Base-by-base conservation (phyloP, 2,329 filamentous ascomycete genomes). In the Acrocalymma vagum region DNA sequence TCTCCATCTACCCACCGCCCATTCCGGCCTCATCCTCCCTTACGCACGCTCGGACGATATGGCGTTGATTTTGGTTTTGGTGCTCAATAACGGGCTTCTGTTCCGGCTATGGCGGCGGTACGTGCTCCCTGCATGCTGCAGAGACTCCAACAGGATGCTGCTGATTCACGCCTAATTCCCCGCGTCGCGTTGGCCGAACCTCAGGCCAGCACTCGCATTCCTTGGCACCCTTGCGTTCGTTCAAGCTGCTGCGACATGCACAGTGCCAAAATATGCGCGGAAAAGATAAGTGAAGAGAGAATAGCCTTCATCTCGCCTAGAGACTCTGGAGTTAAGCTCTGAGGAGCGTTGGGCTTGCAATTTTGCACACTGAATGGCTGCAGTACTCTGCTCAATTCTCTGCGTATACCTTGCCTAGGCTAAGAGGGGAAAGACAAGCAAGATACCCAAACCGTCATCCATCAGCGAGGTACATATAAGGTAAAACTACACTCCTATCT, bases 71-170 rank as follows among this genome's bases (percentile, higher is more conserved):
- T 29, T 28, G 23, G 33, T 37, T 37, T 37, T 27, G 33, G 33
- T 37, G 33, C 33, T 37, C 33, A 37, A 37, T 37, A 37, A 37
- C 31, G 23, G 33, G 33, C 33, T 37, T 37, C 33, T 37, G 17
- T 37, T 37, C 25, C 25, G 25, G 25, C 33, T 37, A 37, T 22
- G 11, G 25, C 33, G 33, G 33, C 33, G 23, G 33, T 37, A 37
- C 24, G 23, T 37, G 23, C 33, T 29, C 33, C 33, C 25, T 37
- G 23, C 33, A 37, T 37, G 33, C 25, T 37, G 33, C 1, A 5
- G 23, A 37, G n/a, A 29, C 16, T 37, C 23, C 24, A 28, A 29
- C 25, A 37, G 33, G 23, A 28, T 35, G 15, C 31, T 24, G 20
- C 31, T 26, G 14, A 35, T 37, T 37, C 23, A 23, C 33, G 33